A percentile compares a stretch with the other conserved stretches of the same genome.
Evolutionary conservation across 305 asterid genomes (phyloP).

Genomic region (Nicotiana rustica): DNA sequence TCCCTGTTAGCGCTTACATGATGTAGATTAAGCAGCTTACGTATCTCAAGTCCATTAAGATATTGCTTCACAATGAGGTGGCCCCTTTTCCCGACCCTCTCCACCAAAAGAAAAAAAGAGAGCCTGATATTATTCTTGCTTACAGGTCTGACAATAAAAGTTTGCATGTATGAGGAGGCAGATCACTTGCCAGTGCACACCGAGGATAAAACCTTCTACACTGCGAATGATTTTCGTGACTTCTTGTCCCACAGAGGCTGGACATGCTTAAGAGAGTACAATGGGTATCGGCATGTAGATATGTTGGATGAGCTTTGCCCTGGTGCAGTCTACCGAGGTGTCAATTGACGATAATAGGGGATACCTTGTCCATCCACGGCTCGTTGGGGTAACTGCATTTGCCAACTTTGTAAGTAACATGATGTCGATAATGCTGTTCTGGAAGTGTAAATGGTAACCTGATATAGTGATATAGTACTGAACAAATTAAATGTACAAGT

Average conservation of each 20-base stretch:
- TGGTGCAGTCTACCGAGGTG: conserved; percentile 71
- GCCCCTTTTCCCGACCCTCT: background rate
- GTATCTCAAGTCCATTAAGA: background rate
- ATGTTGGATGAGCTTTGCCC: conserved; percentile 77
- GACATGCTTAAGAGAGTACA: conserved; percentile 75
- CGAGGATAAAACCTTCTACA: conserved; percentile 75
- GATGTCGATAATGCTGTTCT: background rate
- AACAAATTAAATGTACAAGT: background rate
- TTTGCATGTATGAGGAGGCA: conserved; percentile 67
- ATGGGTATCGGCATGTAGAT: conserved; percentile 66
- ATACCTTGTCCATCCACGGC: conserved; percentile 18
- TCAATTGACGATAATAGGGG: conserved; percentile 31
- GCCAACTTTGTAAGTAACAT: background rate
- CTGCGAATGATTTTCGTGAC: conserved; percentile 72
- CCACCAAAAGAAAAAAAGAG: background rate
- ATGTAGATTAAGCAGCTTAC: background rate
- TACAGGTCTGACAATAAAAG: conserved; percentile 73
- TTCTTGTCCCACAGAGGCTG: conserved; percentile 74
- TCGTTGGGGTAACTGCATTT: background rate
- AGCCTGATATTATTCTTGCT: conserved; percentile 17
- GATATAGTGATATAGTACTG: background rate
- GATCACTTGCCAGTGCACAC: conserved; percentile 69
- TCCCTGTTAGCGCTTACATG: background rate
- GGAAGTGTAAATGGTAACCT: background rate
- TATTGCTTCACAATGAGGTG: background rate